These are phyloP conservation scores for Scheffersomyces stambukii DNA, from an alignment of 1,139 yeast genomes.

Conservation along the genomic window DNA sequence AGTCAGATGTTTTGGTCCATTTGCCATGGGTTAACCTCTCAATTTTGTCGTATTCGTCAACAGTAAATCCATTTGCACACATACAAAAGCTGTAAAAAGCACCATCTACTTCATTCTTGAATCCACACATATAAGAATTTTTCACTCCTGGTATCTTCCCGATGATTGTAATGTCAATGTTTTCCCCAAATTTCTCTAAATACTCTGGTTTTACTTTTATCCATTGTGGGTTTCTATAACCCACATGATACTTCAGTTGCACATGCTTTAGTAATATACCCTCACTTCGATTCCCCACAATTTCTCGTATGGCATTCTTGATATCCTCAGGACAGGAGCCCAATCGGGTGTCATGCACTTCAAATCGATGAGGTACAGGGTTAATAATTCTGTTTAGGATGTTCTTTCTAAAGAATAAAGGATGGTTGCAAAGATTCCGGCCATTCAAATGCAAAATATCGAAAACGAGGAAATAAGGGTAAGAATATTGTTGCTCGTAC, in stretches of 20 bases:
- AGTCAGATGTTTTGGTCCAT: constrained; percentile 48
- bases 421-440: constrained; percentile 47
- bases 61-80: constrained; percentile 81
- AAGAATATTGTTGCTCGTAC: constrained; percentile 33
- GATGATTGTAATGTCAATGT: constrained; percentile 71
- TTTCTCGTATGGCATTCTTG: constrained; percentile 49
- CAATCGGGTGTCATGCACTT: constrained; percentile 45
- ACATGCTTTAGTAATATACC: constrained; percentile 78
- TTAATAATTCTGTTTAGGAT: constrained; percentile 45
- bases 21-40: constrained; percentile 53
- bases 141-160: constrained; percentile 77
- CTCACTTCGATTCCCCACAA: constrained; percentile 66
- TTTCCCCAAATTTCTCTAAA: constrained; percentile 80
- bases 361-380: constrained; percentile 50
- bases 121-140: constrained; percentile 72
- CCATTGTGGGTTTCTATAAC: constrained; percentile 63
- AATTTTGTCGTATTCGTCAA: constrained; percentile 57
- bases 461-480: constrained; percentile 67
- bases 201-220: constrained; percentile 90
- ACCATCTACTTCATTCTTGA: constrained; percentile 35
- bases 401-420: constrained; percentile 54
- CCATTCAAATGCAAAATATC: constrained; percentile 73
- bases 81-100: constrained; percentile 60
- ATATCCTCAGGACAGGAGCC: constrained; percentile 51
- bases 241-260: constrained; percentile 55